phyloP scores from a whole-genome alignment of 2,329 filamentous ascomycete genomes.

The Penicillium sp. region DNA sequence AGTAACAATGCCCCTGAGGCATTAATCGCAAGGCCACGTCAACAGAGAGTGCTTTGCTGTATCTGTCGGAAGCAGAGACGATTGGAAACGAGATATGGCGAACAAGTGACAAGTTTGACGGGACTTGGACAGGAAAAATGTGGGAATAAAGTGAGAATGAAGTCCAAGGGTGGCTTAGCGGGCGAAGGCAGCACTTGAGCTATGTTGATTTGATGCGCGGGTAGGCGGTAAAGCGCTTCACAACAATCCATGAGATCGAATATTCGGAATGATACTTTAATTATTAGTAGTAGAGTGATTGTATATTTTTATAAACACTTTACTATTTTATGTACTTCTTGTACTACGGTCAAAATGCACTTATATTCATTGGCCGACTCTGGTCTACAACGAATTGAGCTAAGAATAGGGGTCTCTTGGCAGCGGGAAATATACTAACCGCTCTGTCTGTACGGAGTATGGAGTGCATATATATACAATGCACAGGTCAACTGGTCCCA shows the following conservation, averaged over 20 bases:
- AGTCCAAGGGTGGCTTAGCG: constrained; percentile 21
- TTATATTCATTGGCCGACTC: neutral
- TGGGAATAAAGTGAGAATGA: constrained; percentile 8
- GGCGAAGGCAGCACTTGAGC: constrained; percentile 19
- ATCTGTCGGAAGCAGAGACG: constrained; percentile 3
- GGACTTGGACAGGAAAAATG: neutral
- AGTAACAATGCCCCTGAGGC: constrained; percentile 34
- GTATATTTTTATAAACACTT: no score
- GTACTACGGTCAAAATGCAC: neutral
- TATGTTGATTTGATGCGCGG: constrained; percentile 20
- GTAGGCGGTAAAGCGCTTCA: constrained; percentile 17
- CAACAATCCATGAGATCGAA: neutral
- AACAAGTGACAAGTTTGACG: neutral
- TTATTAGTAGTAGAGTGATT: neutral
- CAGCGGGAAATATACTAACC: constrained; percentile 12
- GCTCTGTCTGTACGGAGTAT: neutral
- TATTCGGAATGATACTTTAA: neutral
- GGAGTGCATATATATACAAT: neutral
- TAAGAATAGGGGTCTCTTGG: constrained; percentile 16
- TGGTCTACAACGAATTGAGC: constrained; percentile 3
- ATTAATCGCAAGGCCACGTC: constrained; percentile 30
- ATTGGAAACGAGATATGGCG: constrained; percentile 3
- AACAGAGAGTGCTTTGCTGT: constrained; percentile 5
- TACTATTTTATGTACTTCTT: neutral
- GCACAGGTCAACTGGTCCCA: neutral